phyloP scores from a whole-genome alignment of 2,329 filamentous ascomycete species.

The Ophiostoma piceae region DNA sequence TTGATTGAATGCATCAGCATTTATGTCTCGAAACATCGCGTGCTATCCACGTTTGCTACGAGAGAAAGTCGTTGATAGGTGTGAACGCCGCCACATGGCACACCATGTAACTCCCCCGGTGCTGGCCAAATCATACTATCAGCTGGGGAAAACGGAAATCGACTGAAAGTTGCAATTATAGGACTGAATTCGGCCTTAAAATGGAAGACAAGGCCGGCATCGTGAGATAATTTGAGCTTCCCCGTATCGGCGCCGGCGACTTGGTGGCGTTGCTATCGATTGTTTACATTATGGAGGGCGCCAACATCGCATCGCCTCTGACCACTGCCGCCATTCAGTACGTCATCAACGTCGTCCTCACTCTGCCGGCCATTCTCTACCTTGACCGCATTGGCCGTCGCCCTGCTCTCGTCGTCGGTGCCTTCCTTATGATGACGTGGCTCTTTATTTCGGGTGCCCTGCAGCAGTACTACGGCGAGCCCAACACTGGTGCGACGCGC shows the following conservation, averaged over 20 bases:
- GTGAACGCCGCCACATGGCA: not conserved
- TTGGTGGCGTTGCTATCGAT: slow-evolving; percentile 29
- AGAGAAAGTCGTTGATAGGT: not conserved
- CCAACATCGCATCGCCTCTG: slow-evolving; percentile 51
- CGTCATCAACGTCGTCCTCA: slow-evolving; percentile 57
- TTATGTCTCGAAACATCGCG: no score
- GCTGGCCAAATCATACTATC: not conserved
- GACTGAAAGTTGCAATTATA: not conserved
- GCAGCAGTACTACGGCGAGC: slow-evolving; percentile 54
- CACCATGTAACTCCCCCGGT: not conserved
- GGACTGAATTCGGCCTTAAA: not conserved
- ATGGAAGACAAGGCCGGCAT: no score
- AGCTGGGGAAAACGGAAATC: not conserved
- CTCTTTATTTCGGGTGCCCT: slow-evolving; percentile 58
- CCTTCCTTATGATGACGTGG: slow-evolving; percentile 55
- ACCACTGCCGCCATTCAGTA: slow-evolving; percentile 59
- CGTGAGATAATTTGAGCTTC: not conserved
- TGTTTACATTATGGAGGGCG: slow-evolving; percentile 55
- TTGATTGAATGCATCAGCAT: no score
- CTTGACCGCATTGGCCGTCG: slow-evolving; percentile 57
- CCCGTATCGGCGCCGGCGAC: no score
- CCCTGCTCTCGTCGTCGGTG: slow-evolving; percentile 50
- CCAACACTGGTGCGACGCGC: slow-evolving; percentile 39
- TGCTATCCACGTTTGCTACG: not conserved
- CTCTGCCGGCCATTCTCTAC: slow-evolving; percentile 55